Base-by-base conservation (phyloP, 331 rosid species). In the Stylosanthes scabra region DNA sequence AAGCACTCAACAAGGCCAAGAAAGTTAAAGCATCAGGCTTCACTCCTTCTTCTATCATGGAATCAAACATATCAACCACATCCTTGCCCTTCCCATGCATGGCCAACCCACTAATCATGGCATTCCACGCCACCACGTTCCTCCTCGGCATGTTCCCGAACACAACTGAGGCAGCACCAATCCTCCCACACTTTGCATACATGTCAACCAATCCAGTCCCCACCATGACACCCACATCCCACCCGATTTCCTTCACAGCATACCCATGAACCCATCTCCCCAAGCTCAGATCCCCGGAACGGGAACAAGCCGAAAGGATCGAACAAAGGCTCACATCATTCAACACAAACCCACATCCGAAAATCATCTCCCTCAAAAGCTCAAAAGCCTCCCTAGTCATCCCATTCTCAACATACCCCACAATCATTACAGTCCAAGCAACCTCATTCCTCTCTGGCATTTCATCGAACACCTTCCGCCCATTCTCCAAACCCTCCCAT, bases 361-460 rank as follows among this genome's bases (percentile, higher is more conserved):
- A 87, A 81, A 89, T 16, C 93, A 92, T 86, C 59, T 88, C 83
- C 45, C 46, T 34, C 8, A 92, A 63, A 74, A 92, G 90, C 39
- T 10, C 25, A 68, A 88, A 82, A 0, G 87, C 88, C 68, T 89
- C 86, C 9, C 40, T 15, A 1, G 82, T 77, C 69, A 85, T 78
- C 20, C 89, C 93, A 20, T 71, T 83, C 45, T 74, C 87, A 55
- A 80, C 82, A 70, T 85, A 89, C 4, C 90, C 89, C 28, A 76
- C 87, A 7, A 84, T 76, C 92, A 89, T 78, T 52, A 92, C 66
- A 37, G 97, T 92, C 97, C 97, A 86, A 56, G 92, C 87, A 69
- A 89, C 86, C 75, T 80, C 97, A 70, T 92, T 92, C 69, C 81
- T 89, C 79, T 88, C 92, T 0, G 84, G 88, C 97, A 89, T 92